Evolutionary conservation across 805 yeast species (phyloP), one percentile per base, ranked within the genome.

Genomic region (Candida caryicola): DNA sequence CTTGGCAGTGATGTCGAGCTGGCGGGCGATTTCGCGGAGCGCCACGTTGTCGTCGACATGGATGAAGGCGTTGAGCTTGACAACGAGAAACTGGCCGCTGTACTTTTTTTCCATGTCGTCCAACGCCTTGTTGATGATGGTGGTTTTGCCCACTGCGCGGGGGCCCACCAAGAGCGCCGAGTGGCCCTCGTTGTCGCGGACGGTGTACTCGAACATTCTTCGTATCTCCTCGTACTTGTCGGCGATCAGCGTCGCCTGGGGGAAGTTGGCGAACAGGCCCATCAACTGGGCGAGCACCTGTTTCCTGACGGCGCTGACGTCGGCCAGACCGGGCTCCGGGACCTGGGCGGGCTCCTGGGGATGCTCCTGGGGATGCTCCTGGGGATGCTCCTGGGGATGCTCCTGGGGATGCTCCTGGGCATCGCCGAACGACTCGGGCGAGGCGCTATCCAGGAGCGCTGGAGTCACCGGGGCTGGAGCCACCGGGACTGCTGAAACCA

Each of bases 111-210:
- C 46, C 19, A 88, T 57, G 10, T 67, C 62, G 0, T 54, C 43
- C 13, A 93, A 39, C 1, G 83, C 88, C 4, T 70, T 61, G 21
- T 82, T 70, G 2, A 91, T 64, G 3, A 85, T 59, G 2, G 76
- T 62, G 0, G 90, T 70, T 55, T 91, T 91, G 0, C 95, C 97
- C 4, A 80, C 67, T 2, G 83, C 79, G 30, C 89, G 64, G 0
- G 96, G 87, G 0, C 98, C 98, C 31, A 89, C 71, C 1, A 91
- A 42, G 5, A 91, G 63, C 9, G 81, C 77, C 2, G 97, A 91
- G 54, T 86, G 88, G 5, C 95, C 90, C 45, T 88, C 93, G 19
- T 76, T 73, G 43, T 77, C 77, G 17, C 67, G 63, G 1, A 89
- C 71, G 0, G 95, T 81, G 44, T 79, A 80, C 34, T 77, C 77